Base-by-base conservation (phyloP, 768 basidiomycete genomes). In the Tricholomella constricta region DNA sequence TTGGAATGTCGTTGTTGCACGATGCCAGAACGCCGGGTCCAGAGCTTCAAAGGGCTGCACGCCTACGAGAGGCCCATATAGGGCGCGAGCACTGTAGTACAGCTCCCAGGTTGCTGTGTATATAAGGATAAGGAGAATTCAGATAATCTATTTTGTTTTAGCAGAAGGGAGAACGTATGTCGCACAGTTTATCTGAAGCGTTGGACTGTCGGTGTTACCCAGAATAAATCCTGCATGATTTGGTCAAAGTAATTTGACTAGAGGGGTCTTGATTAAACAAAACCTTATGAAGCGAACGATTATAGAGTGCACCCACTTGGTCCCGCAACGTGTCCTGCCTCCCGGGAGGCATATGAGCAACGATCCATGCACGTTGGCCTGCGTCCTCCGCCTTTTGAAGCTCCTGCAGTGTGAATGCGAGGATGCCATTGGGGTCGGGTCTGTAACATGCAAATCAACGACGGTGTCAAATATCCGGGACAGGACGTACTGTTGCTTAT, bases 251-350 rank as follows among this genome's bases (percentile, higher is more conserved):
- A n/a, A n/a, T n/a, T n/a, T n/a, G n/a, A n/a, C 72, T 43, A 81
- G 84, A n/a, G n/a, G n/a, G 62, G 83, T 84, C 56, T 84, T 82
- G 1, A 83, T 84, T 79, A n/a, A n/a, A n/a, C n/a, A n/a, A n/a
- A n/a, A n/a, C n/a, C n/a, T n/a, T n/a, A 84, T 56, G 7, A 9
- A 36, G 38, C 17, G 32, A 31, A 44, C 32, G 17, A 5, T 15
- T 15, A 14, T 4, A 35, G 15, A 34, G 1, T 25, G 37, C 66
- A 4, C 43, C n/a, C n/a, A 80, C 82, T 72, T 82, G 82, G 62
- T n/a, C n/a, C n/a, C n/a, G n/a, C n/a, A n/a, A n/a, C n/a, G n/a
- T n/a, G n/a, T n/a, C n/a, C n/a, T n/a, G 83, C 82, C 48, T 72
- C n/a, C n/a, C n/a, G n/a, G n/a, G n/a, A n/a, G n/a, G n/a, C n/a